Base-by-base conservation (phyloP, 148 eudicot genomes). In the Chenopodium suecicum region DNA sequence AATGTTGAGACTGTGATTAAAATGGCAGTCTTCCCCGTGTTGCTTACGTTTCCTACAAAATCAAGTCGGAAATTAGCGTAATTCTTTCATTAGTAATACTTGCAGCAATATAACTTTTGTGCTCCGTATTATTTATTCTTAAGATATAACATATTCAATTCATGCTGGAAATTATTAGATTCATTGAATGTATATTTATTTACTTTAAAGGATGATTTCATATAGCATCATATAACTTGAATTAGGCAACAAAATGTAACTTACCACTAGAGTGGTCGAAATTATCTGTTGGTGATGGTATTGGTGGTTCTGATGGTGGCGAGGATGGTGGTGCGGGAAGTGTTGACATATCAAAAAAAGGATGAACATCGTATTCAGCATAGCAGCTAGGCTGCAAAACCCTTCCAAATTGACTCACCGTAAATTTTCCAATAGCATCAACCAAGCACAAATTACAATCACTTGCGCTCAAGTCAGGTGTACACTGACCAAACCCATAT, bases 361-460 rank as follows among this genome's bases (percentile, higher is more conserved):
- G 78, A 23, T 77, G 65, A 0, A 31, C 20, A 60, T 87, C 84
- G 7, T 77, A 87, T 7, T 88, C 74, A 65, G 80, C 58, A 60
- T 5, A 12, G 63, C 91, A 89, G 31, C 91, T 87, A 7, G 80
- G 68, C 70, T 11, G 29, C 73, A 83, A 63, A 37, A 80, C 44
- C 23, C 84, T 50, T 1, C 62, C 82, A 48, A 86, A 86, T 25
- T 47, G 7, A 1, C 32, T 63, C 44, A 22, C 2, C 1, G 41
- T 9, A n/a, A 83, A n/a, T 10, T 48, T 11, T 4, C n/a, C 34
- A 4, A 82, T 2, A 0, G 75, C 85, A 3, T 1, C 12, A 13
- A 1, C 19, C 34, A 86, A 65, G n/a, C 88, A 86, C 37, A 7
- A n/a, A 2, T 62, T 6, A 58, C 85, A 83, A 12, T 63, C 67